Base-by-base conservation (phyloP, 2,329 filamentous ascomycete species). In the Colletotrichum gloeosporioides region DNA sequence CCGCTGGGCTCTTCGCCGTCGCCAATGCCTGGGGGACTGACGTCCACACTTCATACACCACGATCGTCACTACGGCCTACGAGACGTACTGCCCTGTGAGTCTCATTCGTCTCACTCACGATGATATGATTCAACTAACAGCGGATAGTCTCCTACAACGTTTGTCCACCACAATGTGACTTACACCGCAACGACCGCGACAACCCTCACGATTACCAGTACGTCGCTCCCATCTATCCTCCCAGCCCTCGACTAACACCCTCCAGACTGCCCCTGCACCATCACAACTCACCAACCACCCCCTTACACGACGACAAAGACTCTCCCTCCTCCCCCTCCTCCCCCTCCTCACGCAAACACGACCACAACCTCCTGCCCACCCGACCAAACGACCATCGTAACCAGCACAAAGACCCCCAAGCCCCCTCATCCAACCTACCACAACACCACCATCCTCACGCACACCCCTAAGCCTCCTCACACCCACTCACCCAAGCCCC, bases 261-360 rank as follows among this genome's bases (percentile, higher is more conserved):
- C 18, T 32, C n/a, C 59, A 87, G 86, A 88, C 83, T 89, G 88
- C 79, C 87, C 87, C 70, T 89, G 87, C 80, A 87, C 86, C 44
- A 78, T 88, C 68, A 86, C 83, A 69, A 80, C 84, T 75, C 79
- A 80, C 67, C 77, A 79, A 61, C 82, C 83, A 27, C 79, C 82
- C 22, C 80, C 82, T 9, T 77, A 83, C 71, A 82, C 81, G 61
- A 81, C 79, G 22, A 82, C 81, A 36, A 79, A 74, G 62, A 78
- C 79, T 44, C 71, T 73, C n/a, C n/a, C n/a, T n/a, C n/a, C n/a
- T n/a, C n/a, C n/a, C 55, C 73, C 70, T 55, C 79, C 57, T 57
- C 66, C 77, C 34, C 74, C 63, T 44, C 39, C 39, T n/a, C 39
- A 44, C 18, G 39, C 39, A n/a, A 44, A 44, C 18, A 44, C 18